A percentile compares a stretch with the other conserved stretches of the same genome.
Evolutionary conservation across 305 asterid genomes (phyloP).

Genomic region (Nicotiana rustica): DNA sequence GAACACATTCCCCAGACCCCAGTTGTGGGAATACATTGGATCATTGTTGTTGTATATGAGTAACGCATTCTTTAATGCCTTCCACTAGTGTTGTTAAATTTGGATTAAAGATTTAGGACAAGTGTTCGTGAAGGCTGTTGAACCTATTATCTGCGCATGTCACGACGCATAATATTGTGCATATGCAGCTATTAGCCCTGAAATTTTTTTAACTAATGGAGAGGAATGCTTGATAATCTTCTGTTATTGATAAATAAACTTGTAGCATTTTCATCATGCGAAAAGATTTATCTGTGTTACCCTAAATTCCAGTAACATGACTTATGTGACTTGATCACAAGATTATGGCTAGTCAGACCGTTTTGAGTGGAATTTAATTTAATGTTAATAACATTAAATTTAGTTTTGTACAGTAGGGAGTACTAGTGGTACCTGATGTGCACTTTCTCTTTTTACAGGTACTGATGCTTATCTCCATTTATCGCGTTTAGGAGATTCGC

Average conservation of each 20-base stretch:
- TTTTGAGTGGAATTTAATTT: not conserved
- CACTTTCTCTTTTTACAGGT: conserved; percentile 49
- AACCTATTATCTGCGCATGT: not conserved
- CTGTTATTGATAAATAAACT: too few species aligned
- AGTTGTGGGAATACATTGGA: not conserved
- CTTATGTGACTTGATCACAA: too few species aligned
- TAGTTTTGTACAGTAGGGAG: not conserved
- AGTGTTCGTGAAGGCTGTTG: conserved; percentile 15
- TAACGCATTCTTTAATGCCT: not conserved
- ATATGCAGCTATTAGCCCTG: not conserved
- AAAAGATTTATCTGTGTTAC: too few species aligned
- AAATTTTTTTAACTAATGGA: too few species aligned
- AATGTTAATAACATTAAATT: not conserved
- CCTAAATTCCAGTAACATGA: too few species aligned
- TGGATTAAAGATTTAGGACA: conserved; percentile 9
- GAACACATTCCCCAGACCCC: not conserved
- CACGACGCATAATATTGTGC: not conserved
- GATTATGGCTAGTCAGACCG: not conserved
- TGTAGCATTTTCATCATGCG: too few species aligned
- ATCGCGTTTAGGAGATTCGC: conserved; percentile 89
- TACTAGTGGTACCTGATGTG: not conserved
- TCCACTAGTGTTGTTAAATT: not conserved
- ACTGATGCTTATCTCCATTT: conserved; percentile 90
- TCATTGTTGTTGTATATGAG: not conserved
- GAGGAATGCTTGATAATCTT: too few species aligned